Percentiles rank a stretch among this genome's conserved stretches.
Evolutionary conservation across 371 early-diverging fungal genomes (phyloP).

Genomic region (Dichotomocladium elegans): DNA sequence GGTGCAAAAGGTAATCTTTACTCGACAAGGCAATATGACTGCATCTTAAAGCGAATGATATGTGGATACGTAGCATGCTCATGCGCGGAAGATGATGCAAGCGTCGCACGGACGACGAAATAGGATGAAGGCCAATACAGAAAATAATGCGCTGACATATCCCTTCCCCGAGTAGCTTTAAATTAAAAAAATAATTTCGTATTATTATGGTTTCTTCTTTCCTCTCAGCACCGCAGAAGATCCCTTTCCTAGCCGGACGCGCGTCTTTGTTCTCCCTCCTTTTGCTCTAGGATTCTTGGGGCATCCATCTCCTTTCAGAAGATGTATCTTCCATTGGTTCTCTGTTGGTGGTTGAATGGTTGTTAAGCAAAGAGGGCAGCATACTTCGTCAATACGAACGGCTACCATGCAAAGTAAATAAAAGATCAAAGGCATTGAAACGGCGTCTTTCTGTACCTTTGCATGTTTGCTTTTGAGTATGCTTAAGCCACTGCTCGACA

Average conservation of each 20-base stretch:
- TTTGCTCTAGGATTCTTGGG: conserved; percentile 48
- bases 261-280: too few relatives aligned
- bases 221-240: too few relatives aligned
- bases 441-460: too few relatives aligned
- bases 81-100: conserved; percentile 6
- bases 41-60: not conserved
- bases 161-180: too few relatives aligned
- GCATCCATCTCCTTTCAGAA: conserved; percentile 54
- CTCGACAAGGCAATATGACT: not conserved
- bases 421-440: too few relatives aligned
- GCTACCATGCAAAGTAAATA: conserved; percentile 10
- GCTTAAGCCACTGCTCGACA: conserved; percentile 56
- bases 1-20: conserved; percentile 9
- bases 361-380: conserved; percentile 66
- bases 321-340: conserved; percentile 63
- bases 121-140: too few relatives aligned
- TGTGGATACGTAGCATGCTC: not conserved
- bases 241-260: too few relatives aligned
- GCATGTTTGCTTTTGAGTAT: conserved; percentile 48
- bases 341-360: conserved; percentile 58
- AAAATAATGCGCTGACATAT: too few relatives aligned
- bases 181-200: too few relatives aligned
- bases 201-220: too few relatives aligned
- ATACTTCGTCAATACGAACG: conserved; percentile 21
- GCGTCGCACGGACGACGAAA: conserved; percentile 1